These are phyloP conservation scores for Colletotrichum sp. DNA, from an alignment of 2,329 filamentous ascomycete genomes.

Conservation along the genomic window DNA sequence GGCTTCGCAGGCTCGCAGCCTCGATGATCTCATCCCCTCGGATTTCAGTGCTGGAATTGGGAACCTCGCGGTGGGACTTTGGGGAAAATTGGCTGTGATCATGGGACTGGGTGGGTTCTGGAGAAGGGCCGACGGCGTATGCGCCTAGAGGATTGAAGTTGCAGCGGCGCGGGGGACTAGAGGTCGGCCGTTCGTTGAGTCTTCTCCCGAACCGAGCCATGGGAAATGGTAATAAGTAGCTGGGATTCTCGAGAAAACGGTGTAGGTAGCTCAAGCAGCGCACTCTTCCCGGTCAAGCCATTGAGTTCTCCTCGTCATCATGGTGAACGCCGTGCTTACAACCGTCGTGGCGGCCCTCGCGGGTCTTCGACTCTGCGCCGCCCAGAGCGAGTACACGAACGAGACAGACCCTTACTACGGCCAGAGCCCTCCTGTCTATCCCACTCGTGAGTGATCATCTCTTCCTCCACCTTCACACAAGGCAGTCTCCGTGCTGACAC, in stretches of 20 bases:
- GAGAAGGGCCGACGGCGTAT: neutral
- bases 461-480: neutral
- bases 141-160: neutral
- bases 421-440: constrained; percentile 29
- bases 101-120: neutral
- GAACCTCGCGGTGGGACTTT: neutral
- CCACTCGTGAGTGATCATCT: constrained; percentile 18
- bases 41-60: neutral
- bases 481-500: too few species aligned
- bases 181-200: neutral
- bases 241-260: neutral
- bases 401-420: constrained; percentile 4
- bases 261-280: neutral
- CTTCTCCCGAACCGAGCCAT: neutral
- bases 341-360: neutral
- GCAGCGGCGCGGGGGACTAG: neutral
- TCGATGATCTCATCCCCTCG: neutral
- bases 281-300: neutral
- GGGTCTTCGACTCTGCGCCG: neutral
- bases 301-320: neutral
- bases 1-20: neutral
- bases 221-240: neutral
- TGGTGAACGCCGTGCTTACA: neutral
- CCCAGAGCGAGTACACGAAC: neutral
- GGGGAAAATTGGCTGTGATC: neutral